These are phyloP conservation scores for Penicillium herquei DNA, from an alignment of 495 filamentous ascomycete species.

Conservation along the genomic window DNA sequence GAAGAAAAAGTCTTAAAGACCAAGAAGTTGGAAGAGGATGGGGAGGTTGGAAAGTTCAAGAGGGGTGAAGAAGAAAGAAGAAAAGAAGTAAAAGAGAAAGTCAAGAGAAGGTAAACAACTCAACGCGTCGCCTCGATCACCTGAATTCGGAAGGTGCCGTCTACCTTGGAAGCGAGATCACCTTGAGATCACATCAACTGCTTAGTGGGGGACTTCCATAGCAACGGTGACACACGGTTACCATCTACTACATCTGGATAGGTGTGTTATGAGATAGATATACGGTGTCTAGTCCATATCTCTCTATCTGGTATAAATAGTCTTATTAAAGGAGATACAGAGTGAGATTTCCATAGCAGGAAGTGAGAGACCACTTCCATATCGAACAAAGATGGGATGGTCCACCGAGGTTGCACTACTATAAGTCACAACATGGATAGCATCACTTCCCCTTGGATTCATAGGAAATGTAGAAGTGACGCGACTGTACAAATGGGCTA, in stretches of 20 bases:
- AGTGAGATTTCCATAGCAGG: not conserved
- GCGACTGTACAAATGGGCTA: no score
- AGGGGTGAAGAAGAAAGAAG: constrained; percentile 16
- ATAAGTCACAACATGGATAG: no score
- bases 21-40: not conserved
- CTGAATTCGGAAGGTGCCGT: constrained; percentile 11
- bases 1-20: not conserved
- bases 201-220: not conserved
- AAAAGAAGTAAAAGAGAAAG: not conserved
- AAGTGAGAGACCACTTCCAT: no score
- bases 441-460: no score
- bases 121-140: not conserved
- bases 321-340: no score
- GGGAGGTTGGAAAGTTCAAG: constrained; percentile 9
- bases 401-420: no score
- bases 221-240: constrained; percentile 15
- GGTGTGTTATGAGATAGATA: not conserved
- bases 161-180: not conserved
- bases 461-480: no score
- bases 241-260: not conserved
- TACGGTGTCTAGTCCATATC: no score
- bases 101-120: not conserved
- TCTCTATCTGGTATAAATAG: no score
- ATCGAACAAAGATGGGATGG: no score
- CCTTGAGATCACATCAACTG: no score